Percentiles rank a stretch among this genome's conserved stretches.
Evolutionary conservation across 2,329 filamentous ascomycete genomes (phyloP).

Genomic region (Xylariaceae sp.): DNA sequence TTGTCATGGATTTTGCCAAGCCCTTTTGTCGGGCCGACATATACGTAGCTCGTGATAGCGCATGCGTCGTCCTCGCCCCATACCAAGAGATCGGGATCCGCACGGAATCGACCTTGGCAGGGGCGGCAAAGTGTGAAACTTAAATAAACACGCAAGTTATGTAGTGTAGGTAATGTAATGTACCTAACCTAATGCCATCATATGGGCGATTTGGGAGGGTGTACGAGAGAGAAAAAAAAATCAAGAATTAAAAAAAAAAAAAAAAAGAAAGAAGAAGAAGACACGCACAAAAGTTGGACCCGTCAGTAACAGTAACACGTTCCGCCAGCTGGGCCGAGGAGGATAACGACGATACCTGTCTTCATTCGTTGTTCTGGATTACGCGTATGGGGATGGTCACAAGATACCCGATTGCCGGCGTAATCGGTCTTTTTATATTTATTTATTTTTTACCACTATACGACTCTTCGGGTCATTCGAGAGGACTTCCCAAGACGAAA

Average conservation of each 20-base stretch:
- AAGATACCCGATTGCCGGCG: no score
- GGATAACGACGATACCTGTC: no score
- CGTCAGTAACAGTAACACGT: no score
- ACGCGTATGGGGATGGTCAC: no score
- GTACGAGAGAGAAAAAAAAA: not conserved
- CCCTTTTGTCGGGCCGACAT: conserved; percentile 16
- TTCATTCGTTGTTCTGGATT: not conserved
- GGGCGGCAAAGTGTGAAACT: conserved; percentile 17
- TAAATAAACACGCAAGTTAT: not conserved
- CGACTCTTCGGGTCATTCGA: no score
- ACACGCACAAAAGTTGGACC: no score
- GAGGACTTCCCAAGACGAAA: no score
- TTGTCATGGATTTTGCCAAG: conserved; percentile 15
- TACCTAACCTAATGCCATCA: not conserved
- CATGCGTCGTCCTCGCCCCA: conserved; percentile 4
- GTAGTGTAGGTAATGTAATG: not conserved
- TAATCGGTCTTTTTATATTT: no score
- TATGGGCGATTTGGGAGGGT: not conserved
- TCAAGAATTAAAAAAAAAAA: no score
- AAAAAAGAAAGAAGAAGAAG: no score
- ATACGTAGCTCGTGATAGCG: conserved; percentile 7
- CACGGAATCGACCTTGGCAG: conserved; percentile 19
- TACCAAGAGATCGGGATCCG: conserved; percentile 20
- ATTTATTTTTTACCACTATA: no score
- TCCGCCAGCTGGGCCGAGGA: no score